These are phyloP conservation scores for Hypsizygus ulmarius DNA, from an alignment of 1,284 basidiomycete genomes.

Conservation along the genomic window DNA sequence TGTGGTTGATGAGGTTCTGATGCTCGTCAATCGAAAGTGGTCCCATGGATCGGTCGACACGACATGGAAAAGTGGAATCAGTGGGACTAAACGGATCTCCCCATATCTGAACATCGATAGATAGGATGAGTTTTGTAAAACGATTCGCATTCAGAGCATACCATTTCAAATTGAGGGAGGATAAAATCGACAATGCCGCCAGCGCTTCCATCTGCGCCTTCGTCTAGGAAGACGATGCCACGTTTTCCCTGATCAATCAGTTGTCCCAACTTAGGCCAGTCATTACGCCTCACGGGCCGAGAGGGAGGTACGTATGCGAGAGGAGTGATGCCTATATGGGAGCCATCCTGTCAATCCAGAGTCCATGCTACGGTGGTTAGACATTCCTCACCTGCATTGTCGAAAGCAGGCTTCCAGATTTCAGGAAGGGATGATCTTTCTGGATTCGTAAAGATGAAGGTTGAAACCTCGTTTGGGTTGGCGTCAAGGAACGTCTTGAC, in stretches of 20 bases:
- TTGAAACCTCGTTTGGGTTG: slow-evolving; percentile 75
- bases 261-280: slow-evolving; percentile 76
- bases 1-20: slow-evolving; percentile 59
- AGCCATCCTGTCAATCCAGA: neutral
- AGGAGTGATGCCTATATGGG: slow-evolving; percentile 47
- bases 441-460: slow-evolving; percentile 70
- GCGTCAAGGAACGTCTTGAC: slow-evolving; percentile 64
- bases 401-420: slow-evolving; percentile 58
- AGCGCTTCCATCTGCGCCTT: slow-evolving; percentile 40
- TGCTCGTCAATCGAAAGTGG: slow-evolving; percentile 48
- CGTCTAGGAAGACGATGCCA: slow-evolving; percentile 73
- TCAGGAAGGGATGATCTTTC: slow-evolving; percentile 52
- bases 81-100: slow-evolving; percentile 72
- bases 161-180: slow-evolving; percentile 62
- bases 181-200: slow-evolving; percentile 55
- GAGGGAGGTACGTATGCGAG: slow-evolving; percentile 60
- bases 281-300: slow-evolving; percentile 47
- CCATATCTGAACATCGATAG: no score
- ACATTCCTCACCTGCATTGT: slow-evolving; percentile 33
- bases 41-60: slow-evolving; percentile 60
- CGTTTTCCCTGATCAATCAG: slow-evolving; percentile 65
- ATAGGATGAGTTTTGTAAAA: slow-evolving; percentile 7
- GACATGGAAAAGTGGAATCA: slow-evolving; percentile 63
- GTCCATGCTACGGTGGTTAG: neutral
- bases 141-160: slow-evolving; percentile 19